A percentile compares a stretch with the other conserved stretches of the same genome.
Conservation (phyloP, 805 yeast genomes). For the Torulaspora maleeae region DNA sequence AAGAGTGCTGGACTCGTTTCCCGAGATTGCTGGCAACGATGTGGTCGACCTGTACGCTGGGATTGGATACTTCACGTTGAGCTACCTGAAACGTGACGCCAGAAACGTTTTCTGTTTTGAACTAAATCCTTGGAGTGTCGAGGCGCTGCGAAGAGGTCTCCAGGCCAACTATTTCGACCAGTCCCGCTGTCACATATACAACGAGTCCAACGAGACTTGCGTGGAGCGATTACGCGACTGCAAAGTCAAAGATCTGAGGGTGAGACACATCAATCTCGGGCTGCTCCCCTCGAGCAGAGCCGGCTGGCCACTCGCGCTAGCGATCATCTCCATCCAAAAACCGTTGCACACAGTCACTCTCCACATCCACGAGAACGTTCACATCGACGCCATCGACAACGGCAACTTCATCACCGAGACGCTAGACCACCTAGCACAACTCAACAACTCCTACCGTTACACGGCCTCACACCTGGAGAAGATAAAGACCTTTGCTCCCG, state of each 20-base stretch:
- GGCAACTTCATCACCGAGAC: constrained; percentile 14
- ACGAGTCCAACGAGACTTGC: constrained; percentile 59
- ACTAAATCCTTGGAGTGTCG: constrained; percentile 76
- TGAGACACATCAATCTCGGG: constrained; percentile 68
- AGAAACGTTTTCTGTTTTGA: constrained; percentile 68
- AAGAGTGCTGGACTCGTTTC: constrained; percentile 48
- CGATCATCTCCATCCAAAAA: constrained; percentile 12
- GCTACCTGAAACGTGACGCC: constrained; percentile 57
- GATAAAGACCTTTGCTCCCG: constrained; percentile 85
- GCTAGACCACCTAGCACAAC: constrained; percentile 2
- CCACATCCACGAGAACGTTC: constrained; percentile 78
- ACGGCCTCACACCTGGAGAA: constrained; percentile 45
- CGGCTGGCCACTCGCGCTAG: constrained; percentile 52
- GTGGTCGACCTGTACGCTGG: constrained; percentile 77
- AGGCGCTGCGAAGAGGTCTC: constrained; percentile 61
- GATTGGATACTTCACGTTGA: constrained; percentile 75
- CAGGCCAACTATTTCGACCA: constrained; percentile 38
- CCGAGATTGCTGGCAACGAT: constrained; percentile 37
- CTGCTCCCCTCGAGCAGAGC: constrained; percentile 65
- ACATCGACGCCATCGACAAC: constrained; percentile 37
- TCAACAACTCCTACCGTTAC: constrained; percentile 9
- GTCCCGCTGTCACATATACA: constrained; percentile 42
- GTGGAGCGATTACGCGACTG: constrained; percentile 36
- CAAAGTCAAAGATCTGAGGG: constrained; percentile 27
- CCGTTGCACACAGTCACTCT: constrained; percentile 29